Base-by-base conservation (phyloP, 768 basidiomycete genomes). In the Suillus plorans region DNA sequence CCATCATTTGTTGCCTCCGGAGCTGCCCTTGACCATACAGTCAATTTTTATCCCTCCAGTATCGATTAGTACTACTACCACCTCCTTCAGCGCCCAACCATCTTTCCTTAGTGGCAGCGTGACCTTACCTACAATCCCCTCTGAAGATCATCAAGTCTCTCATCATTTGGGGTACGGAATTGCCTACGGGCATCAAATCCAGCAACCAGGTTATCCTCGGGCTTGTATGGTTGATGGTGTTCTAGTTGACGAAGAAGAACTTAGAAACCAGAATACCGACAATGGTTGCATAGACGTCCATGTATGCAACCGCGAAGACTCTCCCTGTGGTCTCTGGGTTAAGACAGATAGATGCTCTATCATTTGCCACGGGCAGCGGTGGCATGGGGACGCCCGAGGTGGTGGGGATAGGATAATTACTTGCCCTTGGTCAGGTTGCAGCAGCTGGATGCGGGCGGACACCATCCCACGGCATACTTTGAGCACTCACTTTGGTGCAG, bases 351-450 rank as follows among this genome's bases (percentile, higher is more conserved):
- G 60, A 25, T 37, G 20, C 8, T 37, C 49, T 28, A 53, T 64
- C 37, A 42, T 47, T 1, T n/a, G 60, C 31, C 60, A 64, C 18
- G 41, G 49, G 1, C 59, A 64, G 28, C 39, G 22, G 4, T 64
- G 59, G 59, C 63, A 64, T 28, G 2, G 9, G 25, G 45, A 37
- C 6, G 60, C 5, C 9, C 28, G 34, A 44, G 47, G 14, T 5
- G 34, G 31, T 39, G 20, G n/a, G n/a, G 39, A 39, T 4, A 28
- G 6, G 8, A 36, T 2, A 13, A 49, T 60, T 7, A 18, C 22
- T 37, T 64, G 63, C 25, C 59, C 37, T 2, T 64, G 63, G 63
- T 36, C 0, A 25, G 59, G 63, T 16, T 64, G 63, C 28, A 42
- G 20, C n/a, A 64, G 14, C 1, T 13, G 28, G 49, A 28, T 50